Base-by-base conservation (phyloP, 1,284 basidiomycete genomes). In the Boletellus deceptivus region DNA sequence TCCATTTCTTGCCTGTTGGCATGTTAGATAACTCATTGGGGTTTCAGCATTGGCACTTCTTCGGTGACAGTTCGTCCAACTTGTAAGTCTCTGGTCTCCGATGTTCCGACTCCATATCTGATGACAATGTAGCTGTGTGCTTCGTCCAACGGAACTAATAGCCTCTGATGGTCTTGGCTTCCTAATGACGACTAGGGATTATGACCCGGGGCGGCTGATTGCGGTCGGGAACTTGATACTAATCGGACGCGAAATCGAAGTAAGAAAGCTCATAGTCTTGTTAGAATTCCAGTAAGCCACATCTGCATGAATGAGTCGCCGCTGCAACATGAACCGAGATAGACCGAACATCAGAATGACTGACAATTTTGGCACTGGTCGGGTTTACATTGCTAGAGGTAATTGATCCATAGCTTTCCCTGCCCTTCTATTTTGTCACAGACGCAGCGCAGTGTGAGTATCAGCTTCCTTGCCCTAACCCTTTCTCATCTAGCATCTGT, bases 141-240 rank as follows among this genome's bases (percentile, higher is more conserved):
- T 67, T 37, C 55, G 55, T 22, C 55, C 58, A 7, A 53, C 52
- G 20, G 43, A 63, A 17, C 58, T 63, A 13, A 22, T 67, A 1
- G 53, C 41, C 2, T 49, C 46, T 1, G 64, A 68, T 17, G 59
- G 74, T 5, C 74, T 69, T 59, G 70, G 64, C 37, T 69, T 74
- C 40, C 0, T 55, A 11, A 50, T 73, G 16, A 53, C 56, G 3
- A 65, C 63, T 6, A 61, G 59, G 39, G 59, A 68, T 0, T 25
- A 61, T 27, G 62, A 66, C 9, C 50, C 59, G n/a, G 55, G 70
- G 11, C 54, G 65, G 22, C 48, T 72, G 9, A 57, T 66, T 3
- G 52, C 55, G 6, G 48, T 62, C 22, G 38, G 50, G 43, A 36
- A 56, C 6, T 34, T 56, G 20, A 33, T 65, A 24, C 3, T 50